Percentiles rank a stretch among this genome's conserved stretches.
These are phyloP conservation scores for Zostera marina DNA, from an alignment of 116 monocot genomes.

Conservation along the genomic window DNA sequence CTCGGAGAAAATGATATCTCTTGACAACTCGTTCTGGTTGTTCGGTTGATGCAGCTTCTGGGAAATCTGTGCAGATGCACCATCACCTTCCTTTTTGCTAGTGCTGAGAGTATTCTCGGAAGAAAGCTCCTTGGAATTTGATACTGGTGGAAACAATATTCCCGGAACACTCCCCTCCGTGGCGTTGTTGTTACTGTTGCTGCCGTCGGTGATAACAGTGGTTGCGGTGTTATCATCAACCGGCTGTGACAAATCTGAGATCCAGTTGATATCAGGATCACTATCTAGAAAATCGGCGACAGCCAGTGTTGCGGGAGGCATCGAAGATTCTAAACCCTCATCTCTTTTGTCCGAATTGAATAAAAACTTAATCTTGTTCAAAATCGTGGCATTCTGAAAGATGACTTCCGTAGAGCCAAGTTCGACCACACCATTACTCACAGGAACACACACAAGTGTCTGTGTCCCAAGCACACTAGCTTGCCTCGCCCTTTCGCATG, in stretches of 20 bases:
- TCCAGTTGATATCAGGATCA: slow-evolving; percentile 22
- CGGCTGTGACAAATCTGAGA: slow-evolving; percentile 22
- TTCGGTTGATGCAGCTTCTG: no score
- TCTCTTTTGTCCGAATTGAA: slow-evolving; percentile 24
- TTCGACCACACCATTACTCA: slow-evolving; percentile 51
- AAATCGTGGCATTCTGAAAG: slow-evolving; percentile 23
- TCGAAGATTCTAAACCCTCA: slow-evolving; percentile 28
- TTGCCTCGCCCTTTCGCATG: slow-evolving; percentile 46
- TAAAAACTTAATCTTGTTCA: slow-evolving; percentile 22
- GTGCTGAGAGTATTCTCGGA: not conserved
- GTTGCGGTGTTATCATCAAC: slow-evolving; percentile 30
- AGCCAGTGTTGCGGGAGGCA: slow-evolving; percentile 9
- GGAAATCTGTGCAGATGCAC: no score
- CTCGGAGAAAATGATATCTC: slow-evolving; percentile 42
- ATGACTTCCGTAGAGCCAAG: slow-evolving; percentile 50
- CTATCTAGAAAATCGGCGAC: slow-evolving; percentile 8
- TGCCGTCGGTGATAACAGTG: no score
- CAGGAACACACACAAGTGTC: slow-evolving; percentile 48
- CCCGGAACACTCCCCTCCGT: not conserved
- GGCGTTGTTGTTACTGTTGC: no score
- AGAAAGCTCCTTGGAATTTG: not conserved
- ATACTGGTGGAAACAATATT: not conserved
- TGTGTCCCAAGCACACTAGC: slow-evolving; percentile 38
- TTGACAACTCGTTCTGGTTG: not conserved
- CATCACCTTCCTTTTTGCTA: not conserved